Evolutionary conservation across 805 yeast genomes (phyloP), one percentile per base, ranked within the genome.

Genomic region (Wickerhamomyces xylosicus): DNA sequence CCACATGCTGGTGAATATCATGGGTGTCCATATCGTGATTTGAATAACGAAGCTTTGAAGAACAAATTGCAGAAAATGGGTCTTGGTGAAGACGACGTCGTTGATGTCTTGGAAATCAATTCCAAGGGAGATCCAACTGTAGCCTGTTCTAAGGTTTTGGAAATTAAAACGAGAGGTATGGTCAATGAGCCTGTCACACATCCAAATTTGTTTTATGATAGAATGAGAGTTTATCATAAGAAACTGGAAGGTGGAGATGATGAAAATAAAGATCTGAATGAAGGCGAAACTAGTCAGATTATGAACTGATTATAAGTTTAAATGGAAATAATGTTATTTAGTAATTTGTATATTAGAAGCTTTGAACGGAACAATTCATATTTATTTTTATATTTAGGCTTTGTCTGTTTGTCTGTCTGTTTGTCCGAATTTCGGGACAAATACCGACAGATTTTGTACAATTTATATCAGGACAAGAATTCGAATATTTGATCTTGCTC

Each of bases 11-110:
- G 69, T 33, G 95, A 89, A 48, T 72, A 64, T 42, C 96, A 90
- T 55, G 98, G 98, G 2, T 90, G 97, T 59, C 97, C 97, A 5
- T 92, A 84, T 60, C 66, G 95, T 39, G 90, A 83, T 50, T 64
- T 83, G 51, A 67, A 72, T 11, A 55, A 72, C n/a, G 94, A 85
- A 34, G 69, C 72, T 38, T 64, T 92, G 36, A 66, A 71, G 6
- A 47, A 51, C 3, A 73, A 74, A 43, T 64, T 92, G 46, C 61
- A 64, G 32, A 71, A 66, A 17, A 72, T 85, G 76, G 90, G 89
- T 1, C 62, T 85, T 36, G 65, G 58, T 9, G 85, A 82, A 42
- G 71, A 61, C 19, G 71, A 75, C 36, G 59, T 84, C 36, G 67
- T 71, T 34, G 73, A 73, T 31, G 73, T 92, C 11, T 47, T 80